These are phyloP conservation scores for Cercospora citrullina DNA, from an alignment of 2,329 filamentous ascomycete genomes.

Conservation along the genomic window DNA sequence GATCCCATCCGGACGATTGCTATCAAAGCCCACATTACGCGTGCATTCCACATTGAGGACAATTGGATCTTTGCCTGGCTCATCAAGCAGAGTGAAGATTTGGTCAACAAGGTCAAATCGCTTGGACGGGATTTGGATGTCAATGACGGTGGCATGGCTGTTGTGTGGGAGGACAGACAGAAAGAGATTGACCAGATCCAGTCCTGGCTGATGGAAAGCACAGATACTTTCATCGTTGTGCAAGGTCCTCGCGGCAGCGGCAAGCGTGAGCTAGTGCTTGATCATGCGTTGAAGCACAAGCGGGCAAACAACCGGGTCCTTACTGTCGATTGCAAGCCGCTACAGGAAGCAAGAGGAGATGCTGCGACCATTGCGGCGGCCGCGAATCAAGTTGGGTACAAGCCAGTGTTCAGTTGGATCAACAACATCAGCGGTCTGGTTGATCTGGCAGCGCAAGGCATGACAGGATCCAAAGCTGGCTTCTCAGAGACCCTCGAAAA, in stretches of 20 bases:
- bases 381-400: constrained; percentile 81
- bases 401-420: constrained; percentile 93
- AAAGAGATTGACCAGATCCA: constrained; percentile 78
- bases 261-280: constrained; percentile 82
- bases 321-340: constrained; percentile 87
- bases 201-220: constrained; percentile 82
- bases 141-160: constrained; percentile 68
- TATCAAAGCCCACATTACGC: constrained; percentile 82
- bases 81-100: constrained; percentile 66
- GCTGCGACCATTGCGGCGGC: constrained; percentile 79
- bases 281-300: constrained; percentile 72
- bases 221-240: constrained; percentile 89
- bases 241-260: constrained; percentile 90
- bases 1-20: constrained; percentile 94
- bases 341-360: constrained; percentile 88
- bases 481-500: constrained; percentile 91
- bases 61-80: constrained; percentile 79
- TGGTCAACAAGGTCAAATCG: constrained; percentile 56
- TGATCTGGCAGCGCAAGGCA: constrained; percentile 88
- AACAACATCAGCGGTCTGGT: constrained; percentile 91
- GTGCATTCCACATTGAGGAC: constrained; percentile 71
- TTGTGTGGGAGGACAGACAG: constrained; percentile 85
- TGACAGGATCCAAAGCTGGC: constrained; percentile 89
- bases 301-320: constrained; percentile 68
- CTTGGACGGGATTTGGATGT: constrained; percentile 43